Evolutionary conservation across 805 yeast genomes (phyloP).

Genomic region (Spathaspora girioi): DNA sequence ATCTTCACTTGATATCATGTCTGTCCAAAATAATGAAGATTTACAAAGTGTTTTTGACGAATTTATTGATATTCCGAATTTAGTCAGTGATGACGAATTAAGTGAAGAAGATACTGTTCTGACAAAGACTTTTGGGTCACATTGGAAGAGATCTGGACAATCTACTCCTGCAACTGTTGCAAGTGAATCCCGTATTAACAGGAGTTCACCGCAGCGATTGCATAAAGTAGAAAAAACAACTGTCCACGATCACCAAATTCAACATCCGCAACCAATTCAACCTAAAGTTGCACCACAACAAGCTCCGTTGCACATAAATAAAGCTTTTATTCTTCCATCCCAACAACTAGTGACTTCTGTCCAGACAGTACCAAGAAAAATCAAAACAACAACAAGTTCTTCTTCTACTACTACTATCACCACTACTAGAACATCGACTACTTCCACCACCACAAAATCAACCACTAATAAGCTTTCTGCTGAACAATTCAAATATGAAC

Average conservation of each 20-base stretch:
- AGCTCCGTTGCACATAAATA: not conserved
- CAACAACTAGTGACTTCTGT: conserved; percentile 2
- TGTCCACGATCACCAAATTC: not conserved
- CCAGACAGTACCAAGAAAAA: conserved; percentile 1
- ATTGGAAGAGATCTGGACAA: conserved; percentile 7
- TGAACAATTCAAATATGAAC: conserved; percentile 25
- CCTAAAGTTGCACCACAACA: not conserved
- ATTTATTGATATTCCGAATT: conserved; percentile 5
- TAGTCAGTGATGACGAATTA: conserved; percentile 5
- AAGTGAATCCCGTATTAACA: not conserved
- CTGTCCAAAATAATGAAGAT: conserved; percentile 6
- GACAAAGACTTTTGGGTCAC: conserved; percentile 4
- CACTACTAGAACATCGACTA: not conserved
- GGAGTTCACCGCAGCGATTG: not conserved
- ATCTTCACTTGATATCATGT: conserved; percentile 8
- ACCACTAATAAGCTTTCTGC: conserved; percentile 9
- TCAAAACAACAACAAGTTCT: conserved; percentile 5
- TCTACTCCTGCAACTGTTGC: conserved; percentile 7
- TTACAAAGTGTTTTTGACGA: conserved; percentile 3
- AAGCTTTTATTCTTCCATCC: not conserved
- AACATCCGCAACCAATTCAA: not conserved
- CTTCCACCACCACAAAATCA: not conserved
- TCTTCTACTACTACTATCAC: not conserved
- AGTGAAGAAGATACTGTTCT: conserved; percentile 4
- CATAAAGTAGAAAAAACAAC: not conserved